These are phyloP conservation scores for Vachellia collinsii DNA, from an alignment of 306 rosid species.

Conservation along the genomic window DNA sequence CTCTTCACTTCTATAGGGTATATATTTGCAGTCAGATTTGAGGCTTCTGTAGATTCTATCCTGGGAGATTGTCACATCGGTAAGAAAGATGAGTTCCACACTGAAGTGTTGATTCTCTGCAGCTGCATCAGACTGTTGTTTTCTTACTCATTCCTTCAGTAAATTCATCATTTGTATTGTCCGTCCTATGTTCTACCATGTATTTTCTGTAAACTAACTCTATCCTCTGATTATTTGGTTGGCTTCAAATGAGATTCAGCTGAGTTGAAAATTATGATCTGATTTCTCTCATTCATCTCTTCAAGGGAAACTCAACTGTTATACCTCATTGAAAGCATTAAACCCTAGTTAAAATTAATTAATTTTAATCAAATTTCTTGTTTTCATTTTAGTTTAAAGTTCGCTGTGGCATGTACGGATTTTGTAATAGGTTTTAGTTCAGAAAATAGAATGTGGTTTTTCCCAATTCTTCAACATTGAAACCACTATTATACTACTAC, in stretches of 20 bases:
- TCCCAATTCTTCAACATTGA: neutral
- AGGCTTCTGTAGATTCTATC: conserved; percentile 42
- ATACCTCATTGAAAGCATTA: neutral
- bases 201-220: conserved; percentile 27
- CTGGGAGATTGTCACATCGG: conserved; percentile 28
- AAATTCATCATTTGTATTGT: conserved; percentile 7
- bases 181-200: conserved; percentile 18
- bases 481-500: too few species aligned
- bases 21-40: conserved; percentile 22
- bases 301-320: neutral
- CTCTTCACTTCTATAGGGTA: conserved; percentile 12
- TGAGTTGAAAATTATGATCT: conserved; percentile 26
- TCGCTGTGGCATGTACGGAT: neutral
- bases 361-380: neutral
- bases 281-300: conserved; percentile 6
- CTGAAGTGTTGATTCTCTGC: conserved; percentile 28
- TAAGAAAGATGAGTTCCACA: conserved; percentile 31
- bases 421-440: neutral
- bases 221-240: conserved; percentile 8
- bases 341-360: neutral
- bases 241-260: conserved; percentile 36
- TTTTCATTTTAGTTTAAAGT: neutral
- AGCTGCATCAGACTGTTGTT: conserved; percentile 26
- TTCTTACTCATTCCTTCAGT: conserved; percentile 22
- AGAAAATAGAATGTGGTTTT: neutral